Evolutionary conservation across 2,329 filamentous ascomycete species (phyloP).

Genomic region (Metarhizium robertsii): DNA sequence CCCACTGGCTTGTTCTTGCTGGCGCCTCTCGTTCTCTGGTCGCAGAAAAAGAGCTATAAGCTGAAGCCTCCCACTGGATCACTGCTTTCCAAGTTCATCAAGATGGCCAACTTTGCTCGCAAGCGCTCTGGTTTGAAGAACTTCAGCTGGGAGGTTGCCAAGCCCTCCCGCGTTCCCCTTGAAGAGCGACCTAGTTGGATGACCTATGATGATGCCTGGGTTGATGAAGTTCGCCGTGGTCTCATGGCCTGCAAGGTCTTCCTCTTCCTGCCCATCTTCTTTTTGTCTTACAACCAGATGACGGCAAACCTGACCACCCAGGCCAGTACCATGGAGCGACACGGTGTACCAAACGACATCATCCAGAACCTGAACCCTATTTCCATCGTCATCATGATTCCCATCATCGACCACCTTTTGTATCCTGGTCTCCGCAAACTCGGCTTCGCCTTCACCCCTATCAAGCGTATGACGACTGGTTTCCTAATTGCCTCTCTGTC

Average conservation of each 20-base stretch:
- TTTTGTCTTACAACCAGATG: constrained; percentile 50
- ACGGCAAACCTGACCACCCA: constrained; percentile 54
- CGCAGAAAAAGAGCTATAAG: constrained; percentile 52
- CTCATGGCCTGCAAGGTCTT: constrained; percentile 63
- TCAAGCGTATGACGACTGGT: constrained; percentile 65
- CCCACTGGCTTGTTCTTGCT: constrained; percentile 56
- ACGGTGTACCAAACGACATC: constrained; percentile 69
- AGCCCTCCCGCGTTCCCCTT: constrained; percentile 53
- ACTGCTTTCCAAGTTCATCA: constrained; percentile 57
- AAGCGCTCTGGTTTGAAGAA: constrained; percentile 58
- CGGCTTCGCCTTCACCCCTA: constrained; percentile 60
- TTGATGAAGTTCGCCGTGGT: constrained; percentile 66
- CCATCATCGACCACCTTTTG: constrained; percentile 57
- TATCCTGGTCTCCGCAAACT: constrained; percentile 59
- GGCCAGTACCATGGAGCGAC: constrained; percentile 54
- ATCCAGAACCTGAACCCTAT: constrained; percentile 70
- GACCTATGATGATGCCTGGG: constrained; percentile 77
- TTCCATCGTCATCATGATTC: constrained; percentile 66
- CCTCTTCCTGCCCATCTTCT: constrained; percentile 58
- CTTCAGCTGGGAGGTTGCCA: constrained; percentile 57
- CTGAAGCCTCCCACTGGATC: constrained; percentile 61
- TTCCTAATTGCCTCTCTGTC: constrained; percentile 57
- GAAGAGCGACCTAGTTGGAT: constrained; percentile 58
- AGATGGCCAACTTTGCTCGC: constrained; percentile 49
- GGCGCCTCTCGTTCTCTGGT: constrained; percentile 52